These are phyloP conservation scores for Kwoniella dejecticola DNA, from an alignment of 768 basidiomycete genomes.

Conservation along the genomic window DNA sequence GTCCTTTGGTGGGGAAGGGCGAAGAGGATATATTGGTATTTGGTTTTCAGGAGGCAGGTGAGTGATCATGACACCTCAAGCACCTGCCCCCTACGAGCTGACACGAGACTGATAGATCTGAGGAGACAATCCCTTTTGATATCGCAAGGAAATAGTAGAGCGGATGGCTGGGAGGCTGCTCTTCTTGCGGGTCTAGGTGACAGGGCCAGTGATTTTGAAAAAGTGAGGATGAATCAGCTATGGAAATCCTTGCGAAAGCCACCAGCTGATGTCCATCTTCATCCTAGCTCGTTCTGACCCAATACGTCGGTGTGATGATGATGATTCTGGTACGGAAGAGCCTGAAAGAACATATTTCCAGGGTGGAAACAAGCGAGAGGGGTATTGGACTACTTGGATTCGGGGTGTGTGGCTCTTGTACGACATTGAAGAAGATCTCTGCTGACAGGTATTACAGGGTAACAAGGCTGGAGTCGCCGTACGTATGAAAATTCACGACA, in stretches of 20 bases:
- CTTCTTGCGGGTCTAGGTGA: slow-evolving; percentile 30
- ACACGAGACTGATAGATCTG: slow-evolving; percentile 20
- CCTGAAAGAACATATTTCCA: slow-evolving; percentile 24
- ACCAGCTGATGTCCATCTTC: background rate
- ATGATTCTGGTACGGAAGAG: slow-evolving; percentile 39
- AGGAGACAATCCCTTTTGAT: slow-evolving; percentile 38
- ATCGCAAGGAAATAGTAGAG: slow-evolving; percentile 35
- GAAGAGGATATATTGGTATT: slow-evolving; percentile 48
- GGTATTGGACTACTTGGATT: slow-evolving; percentile 48
- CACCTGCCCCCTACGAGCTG: background rate
- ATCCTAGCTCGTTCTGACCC: slow-evolving; percentile 35
- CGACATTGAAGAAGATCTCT: too few relatives aligned
- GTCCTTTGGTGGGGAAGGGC: slow-evolving; percentile 33
- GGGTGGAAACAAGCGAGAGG: slow-evolving; percentile 38
- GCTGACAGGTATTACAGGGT: slow-evolving; percentile 28
- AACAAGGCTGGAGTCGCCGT: slow-evolving; percentile 51
- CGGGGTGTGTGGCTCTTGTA: slow-evolving; percentile 28
- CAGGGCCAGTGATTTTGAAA: slow-evolving; percentile 32
- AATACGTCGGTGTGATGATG: slow-evolving; percentile 49
- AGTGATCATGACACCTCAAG: background rate
- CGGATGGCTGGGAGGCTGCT: slow-evolving; percentile 42
- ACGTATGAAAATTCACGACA: slow-evolving; percentile 42
- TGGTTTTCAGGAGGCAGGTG: slow-evolving; percentile 49
- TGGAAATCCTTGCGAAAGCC: too few relatives aligned
- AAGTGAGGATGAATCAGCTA: too few relatives aligned